A percentile compares a stretch with the other conserved stretches of the same genome.
phyloP scores from a whole-genome alignment of 106 monocot genomes.

The Gastrodia elata region DNA sequence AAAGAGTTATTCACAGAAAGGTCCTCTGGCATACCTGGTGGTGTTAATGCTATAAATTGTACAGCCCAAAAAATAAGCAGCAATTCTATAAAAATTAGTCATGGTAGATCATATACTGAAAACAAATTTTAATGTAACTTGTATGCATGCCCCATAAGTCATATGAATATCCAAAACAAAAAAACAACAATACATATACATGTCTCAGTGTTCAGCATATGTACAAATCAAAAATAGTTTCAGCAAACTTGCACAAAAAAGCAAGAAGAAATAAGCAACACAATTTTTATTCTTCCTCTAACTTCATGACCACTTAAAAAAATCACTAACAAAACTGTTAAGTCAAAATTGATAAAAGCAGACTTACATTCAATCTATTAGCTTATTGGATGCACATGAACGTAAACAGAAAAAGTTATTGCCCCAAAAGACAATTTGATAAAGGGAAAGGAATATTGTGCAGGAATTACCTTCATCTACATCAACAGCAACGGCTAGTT shows the following conservation, averaged over 20 bases:
- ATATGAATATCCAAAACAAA: not conserved
- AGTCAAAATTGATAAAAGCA: not conserved
- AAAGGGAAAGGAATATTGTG: not conserved
- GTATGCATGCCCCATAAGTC: not conserved
- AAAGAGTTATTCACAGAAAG: not conserved
- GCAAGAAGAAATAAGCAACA: not conserved
- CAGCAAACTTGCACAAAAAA: not conserved
- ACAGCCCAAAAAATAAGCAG: not conserved
- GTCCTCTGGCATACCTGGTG: not conserved
- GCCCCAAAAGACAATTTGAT: not conserved
- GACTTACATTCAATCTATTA: not conserved
- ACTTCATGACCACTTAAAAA: not conserved
- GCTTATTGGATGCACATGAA: not conserved
- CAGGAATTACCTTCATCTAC: slow-evolving; percentile 9
- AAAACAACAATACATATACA: not conserved
- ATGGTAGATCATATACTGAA: not conserved
- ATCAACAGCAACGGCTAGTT: slow-evolving; percentile 5
- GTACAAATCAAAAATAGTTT: not conserved
- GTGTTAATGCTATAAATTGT: not conserved
- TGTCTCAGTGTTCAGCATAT: not conserved
- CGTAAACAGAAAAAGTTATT: not conserved
- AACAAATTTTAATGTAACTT: not conserved
- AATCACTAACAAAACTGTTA: not conserved
- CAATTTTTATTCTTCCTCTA: not conserved
- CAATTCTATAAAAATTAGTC: not conserved